Evolutionary conservation across 805 yeast species (phyloP).

Genomic region (Candida verbasci): DNA sequence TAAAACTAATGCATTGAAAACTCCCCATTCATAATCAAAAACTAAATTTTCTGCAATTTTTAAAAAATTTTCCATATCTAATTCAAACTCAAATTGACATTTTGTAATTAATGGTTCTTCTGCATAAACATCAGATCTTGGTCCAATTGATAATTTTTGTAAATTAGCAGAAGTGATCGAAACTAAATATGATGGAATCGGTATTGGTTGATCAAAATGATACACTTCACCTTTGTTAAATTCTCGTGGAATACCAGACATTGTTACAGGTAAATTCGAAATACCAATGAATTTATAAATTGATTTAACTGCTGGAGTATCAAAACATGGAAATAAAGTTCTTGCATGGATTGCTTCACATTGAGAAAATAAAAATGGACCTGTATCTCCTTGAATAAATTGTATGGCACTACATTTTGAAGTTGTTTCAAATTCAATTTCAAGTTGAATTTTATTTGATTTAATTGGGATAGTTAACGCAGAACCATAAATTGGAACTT

Average conservation of each 20-base stretch:
- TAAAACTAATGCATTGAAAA: slow-evolving; percentile 30
- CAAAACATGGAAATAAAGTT: slow-evolving; percentile 33
- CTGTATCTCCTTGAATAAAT: slow-evolving; percentile 30
- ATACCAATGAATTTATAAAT: slow-evolving; percentile 21
- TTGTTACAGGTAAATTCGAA: slow-evolving; percentile 22
- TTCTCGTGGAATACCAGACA: slow-evolving; percentile 27
- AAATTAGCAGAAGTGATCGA: slow-evolving; percentile 32
- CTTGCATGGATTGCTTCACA: slow-evolving; percentile 35
- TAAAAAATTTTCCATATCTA: slow-evolving; percentile 31
- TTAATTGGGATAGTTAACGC: slow-evolving; percentile 16
- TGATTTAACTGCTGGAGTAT: slow-evolving; percentile 30
- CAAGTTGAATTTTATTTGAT: slow-evolving; percentile 10
- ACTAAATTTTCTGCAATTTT: slow-evolving; percentile 30
- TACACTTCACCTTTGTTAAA: slow-evolving; percentile 13
- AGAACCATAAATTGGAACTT: slow-evolving; percentile 22
- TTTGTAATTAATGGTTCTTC: slow-evolving; percentile 22
- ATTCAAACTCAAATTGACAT: slow-evolving; percentile 33
- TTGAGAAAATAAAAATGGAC: slow-evolving; percentile 32
- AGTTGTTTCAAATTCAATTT: slow-evolving; percentile 23
- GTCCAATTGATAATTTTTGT: slow-evolving; percentile 26
- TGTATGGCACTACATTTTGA: slow-evolving; percentile 30
- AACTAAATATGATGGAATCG: slow-evolving; percentile 31
- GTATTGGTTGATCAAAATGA: slow-evolving; percentile 28
- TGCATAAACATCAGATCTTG: slow-evolving; percentile 27
- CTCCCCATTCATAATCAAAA: slow-evolving; percentile 30